Conservation (phyloP, 495 filamentous ascomycete species). For the Astrothelium macrocarpum region DNA sequence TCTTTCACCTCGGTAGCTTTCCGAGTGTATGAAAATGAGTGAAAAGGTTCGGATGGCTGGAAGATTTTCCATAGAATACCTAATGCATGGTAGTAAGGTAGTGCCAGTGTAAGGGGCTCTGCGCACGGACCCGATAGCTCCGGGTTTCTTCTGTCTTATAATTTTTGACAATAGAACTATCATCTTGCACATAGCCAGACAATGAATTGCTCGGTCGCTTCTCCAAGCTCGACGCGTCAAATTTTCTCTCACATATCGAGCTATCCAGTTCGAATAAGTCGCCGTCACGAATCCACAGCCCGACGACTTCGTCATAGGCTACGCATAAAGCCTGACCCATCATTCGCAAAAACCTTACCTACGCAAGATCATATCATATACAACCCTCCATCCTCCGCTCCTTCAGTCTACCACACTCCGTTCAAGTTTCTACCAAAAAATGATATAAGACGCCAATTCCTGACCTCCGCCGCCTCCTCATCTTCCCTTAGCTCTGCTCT, state of each 20-base stretch:
- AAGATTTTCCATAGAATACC: no score
- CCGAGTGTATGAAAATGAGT: no score
- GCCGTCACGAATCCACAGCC: slow-evolving; percentile 58
- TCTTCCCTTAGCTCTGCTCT: slow-evolving; percentile 9
- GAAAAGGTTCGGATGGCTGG: no score
- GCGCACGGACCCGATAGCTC: no score
- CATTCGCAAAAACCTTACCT: slow-evolving; percentile 44
- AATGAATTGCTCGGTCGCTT: neutral
- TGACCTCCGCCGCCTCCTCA: slow-evolving; percentile 3
- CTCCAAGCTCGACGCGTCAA: neutral
- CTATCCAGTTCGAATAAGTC: slow-evolving; percentile 6
- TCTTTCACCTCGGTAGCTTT: no score
- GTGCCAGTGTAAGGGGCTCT: no score
- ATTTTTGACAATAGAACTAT: no score
- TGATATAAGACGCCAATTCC: slow-evolving; percentile 60
- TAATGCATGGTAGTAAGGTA: no score
- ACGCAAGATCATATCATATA: slow-evolving; percentile 66
- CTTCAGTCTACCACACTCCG: slow-evolving; percentile 79
- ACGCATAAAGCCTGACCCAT: slow-evolving; percentile 61
- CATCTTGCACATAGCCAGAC: no score
- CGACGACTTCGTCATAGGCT: slow-evolving; percentile 63
- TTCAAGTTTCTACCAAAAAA: slow-evolving; percentile 74
- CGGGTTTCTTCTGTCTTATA: no score
- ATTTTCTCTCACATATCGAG: neutral
- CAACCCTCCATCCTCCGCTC: slow-evolving; percentile 83